phyloP scores from a whole-genome alignment of 257 asterid genomes.

The Cordia subcordata region DNA sequence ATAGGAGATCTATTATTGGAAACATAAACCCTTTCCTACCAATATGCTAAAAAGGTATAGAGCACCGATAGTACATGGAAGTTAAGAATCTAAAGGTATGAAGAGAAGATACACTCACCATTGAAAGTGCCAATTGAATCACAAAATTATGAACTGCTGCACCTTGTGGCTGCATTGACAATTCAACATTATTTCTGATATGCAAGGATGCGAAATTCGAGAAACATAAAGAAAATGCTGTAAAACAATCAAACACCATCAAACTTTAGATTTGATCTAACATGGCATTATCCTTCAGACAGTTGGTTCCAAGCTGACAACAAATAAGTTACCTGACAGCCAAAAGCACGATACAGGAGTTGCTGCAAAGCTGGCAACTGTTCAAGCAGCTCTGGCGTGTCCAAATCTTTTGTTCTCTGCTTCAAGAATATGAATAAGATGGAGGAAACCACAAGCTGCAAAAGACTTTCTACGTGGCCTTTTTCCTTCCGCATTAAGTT shows the following conservation, averaged over 20 bases:
- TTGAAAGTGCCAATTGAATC: slow-evolving; percentile 88
- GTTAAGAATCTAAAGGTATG: background rate
- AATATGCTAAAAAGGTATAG: background rate
- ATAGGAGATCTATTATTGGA: slow-evolving; percentile 14
- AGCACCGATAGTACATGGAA: too few species aligned
- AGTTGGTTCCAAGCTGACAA: slow-evolving; percentile 9
- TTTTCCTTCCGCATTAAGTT: background rate
- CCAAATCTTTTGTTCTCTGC: slow-evolving; percentile 91
- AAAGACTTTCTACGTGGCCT: background rate
- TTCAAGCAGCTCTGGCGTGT: slow-evolving; percentile 73
- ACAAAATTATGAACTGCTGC: slow-evolving; percentile 78
- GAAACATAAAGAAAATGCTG: slow-evolving; percentile 2
- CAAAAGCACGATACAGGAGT: slow-evolving; percentile 73
- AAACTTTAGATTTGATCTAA: background rate
- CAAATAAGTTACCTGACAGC: slow-evolving; percentile 65
- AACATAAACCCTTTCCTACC: background rate
- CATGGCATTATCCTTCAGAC: background rate
- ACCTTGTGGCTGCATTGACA: slow-evolving; percentile 89
- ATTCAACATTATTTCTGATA: slow-evolving; percentile 19
- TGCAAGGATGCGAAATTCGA: background rate
- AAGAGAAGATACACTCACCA: slow-evolving; percentile 41
- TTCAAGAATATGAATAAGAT: slow-evolving; percentile 10
- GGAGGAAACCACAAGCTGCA: background rate
- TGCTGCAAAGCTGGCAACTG: slow-evolving; percentile 87
- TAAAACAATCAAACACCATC: background rate